A percentile compares a stretch with the other conserved stretches of the same genome.
phyloP scores from a whole-genome alignment of 169 alveolate genomes.

The Cardiosporidium cionae region DNA sequence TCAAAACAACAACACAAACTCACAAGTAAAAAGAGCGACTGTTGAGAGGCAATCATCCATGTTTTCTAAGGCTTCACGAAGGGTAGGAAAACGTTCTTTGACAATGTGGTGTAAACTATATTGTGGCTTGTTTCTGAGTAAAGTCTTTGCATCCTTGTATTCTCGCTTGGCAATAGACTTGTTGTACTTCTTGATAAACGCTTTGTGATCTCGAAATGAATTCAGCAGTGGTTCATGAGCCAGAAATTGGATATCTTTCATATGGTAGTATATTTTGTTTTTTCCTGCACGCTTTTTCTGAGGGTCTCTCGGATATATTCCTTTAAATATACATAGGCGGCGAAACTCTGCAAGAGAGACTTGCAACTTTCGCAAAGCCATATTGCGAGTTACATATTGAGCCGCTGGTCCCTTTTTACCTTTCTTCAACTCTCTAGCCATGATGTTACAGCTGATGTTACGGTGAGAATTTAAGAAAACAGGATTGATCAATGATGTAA shows the following conservation, averaged over 20 bases:
- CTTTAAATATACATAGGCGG: constrained; percentile 95
- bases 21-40: constrained; percentile 82
- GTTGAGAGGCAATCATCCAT: constrained; percentile 95
- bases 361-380: constrained; percentile 80
- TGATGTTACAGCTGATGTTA: too few species aligned
- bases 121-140: constrained; percentile 73
- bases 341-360: constrained; percentile 85
- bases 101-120: constrained; percentile 81
- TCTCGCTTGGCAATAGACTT: constrained; percentile 79
- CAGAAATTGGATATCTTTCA: constrained; percentile 82
- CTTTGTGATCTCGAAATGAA: constrained; percentile 74
- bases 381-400: constrained; percentile 79
- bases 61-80: constrained; percentile 90
- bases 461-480: too few species aligned
- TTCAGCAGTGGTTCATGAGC: constrained; percentile 71
- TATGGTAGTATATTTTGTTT: constrained; percentile 81
- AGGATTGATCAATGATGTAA: too few species aligned
- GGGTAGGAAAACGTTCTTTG: constrained; percentile 83
- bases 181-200: constrained; percentile 77
- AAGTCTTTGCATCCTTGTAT: constrained; percentile 63
- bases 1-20: constrained; percentile 8
- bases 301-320: constrained; percentile 98
- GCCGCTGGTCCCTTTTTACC: constrained; percentile 79
- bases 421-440: constrained; percentile 68
- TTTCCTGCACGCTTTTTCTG: constrained; percentile 77